Conservation (phyloP, 805 yeast species). For the Nematodospora valgi region DNA sequence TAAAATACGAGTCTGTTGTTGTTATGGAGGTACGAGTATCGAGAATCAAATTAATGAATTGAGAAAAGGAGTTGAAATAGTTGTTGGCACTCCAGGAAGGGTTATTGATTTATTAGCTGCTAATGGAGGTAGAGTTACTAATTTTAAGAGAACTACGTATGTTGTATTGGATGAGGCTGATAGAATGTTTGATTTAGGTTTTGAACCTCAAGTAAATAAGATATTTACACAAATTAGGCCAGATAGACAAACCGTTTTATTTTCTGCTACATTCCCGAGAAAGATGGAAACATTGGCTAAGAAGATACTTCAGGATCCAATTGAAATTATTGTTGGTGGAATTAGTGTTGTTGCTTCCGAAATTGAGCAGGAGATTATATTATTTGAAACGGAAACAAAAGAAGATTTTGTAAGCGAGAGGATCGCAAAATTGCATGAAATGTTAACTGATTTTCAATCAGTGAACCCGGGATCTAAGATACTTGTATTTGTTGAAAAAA, state of each 20-base stretch:
- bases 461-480: slow-evolving; percentile 44
- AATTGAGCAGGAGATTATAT: slow-evolving; percentile 66
- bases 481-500: slow-evolving; percentile 84
- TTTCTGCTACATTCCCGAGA: slow-evolving; percentile 90
- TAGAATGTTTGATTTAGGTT: slow-evolving; percentile 94
- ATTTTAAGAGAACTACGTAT: slow-evolving; percentile 66
- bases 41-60: slow-evolving; percentile 77
- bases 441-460: slow-evolving; percentile 47
- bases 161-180: slow-evolving; percentile 96
- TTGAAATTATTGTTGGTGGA: slow-evolving; percentile 78
- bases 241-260: slow-evolving; percentile 83
- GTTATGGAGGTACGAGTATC: slow-evolving; percentile 88
- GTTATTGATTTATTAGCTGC: slow-evolving; percentile 84
- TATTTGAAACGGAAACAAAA: slow-evolving; percentile 46
- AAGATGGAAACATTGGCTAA: slow-evolving; percentile 75
- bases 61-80: slow-evolving; percentile 72
- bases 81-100: slow-evolving; percentile 95
- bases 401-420: slow-evolving; percentile 6
- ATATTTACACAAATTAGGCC: slow-evolving; percentile 75
- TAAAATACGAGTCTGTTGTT: slow-evolving; percentile 58
- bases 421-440: slow-evolving; percentile 40
- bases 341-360: slow-evolving; percentile 78
- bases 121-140: slow-evolving; percentile 73
- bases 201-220: slow-evolving; percentile 90
- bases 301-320: slow-evolving; percentile 58